phyloP scores from a whole-genome alignment of 2,329 filamentous ascomycete species.

The Dactylellina parvicollis region DNA sequence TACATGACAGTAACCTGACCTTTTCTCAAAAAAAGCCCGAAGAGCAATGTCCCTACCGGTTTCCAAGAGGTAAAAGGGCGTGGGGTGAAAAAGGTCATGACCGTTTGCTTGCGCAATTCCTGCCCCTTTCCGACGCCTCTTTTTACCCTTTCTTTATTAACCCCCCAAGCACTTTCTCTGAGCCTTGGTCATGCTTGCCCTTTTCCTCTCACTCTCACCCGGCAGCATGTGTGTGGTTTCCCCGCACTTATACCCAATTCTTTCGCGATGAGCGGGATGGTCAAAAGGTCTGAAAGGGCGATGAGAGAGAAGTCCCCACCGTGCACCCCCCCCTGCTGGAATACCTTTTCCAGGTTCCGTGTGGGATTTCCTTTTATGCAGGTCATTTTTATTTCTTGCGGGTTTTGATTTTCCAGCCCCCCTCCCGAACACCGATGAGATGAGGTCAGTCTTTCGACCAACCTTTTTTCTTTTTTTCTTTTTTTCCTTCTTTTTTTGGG shows the following conservation, averaged over 20 bases:
- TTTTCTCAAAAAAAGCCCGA: too few relatives aligned
- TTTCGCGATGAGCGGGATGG: slow-evolving; percentile 17
- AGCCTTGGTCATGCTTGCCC: background rate
- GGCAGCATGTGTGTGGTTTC: slow-evolving; percentile 20
- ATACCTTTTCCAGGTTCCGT: background rate
- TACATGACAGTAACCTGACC: background rate
- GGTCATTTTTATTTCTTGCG: slow-evolving; percentile 34
- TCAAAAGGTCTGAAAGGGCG: background rate
- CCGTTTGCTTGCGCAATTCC: background rate
- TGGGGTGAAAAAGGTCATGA: background rate
- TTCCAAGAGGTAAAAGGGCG: too few relatives aligned
- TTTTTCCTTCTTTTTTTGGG: background rate
- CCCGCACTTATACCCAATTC: slow-evolving; percentile 48
- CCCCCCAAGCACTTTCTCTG: too few relatives aligned
- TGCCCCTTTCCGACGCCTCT: too few relatives aligned
- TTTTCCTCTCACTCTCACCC: too few relatives aligned
- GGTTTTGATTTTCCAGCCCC: background rate
- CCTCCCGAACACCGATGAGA: slow-evolving; percentile 1
- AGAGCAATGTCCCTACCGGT: too few relatives aligned
- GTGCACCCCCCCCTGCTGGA: too few relatives aligned
- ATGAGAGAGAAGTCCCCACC: too few relatives aligned
- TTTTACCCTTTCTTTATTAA: too few relatives aligned
- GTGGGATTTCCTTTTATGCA: slow-evolving; percentile 27
- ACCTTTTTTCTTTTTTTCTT: too few relatives aligned
- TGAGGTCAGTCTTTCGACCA: slow-evolving; percentile 34